phyloP scores from a whole-genome alignment of 495 filamentous ascomycete genomes.

The Aspergillus conjunctus region DNA sequence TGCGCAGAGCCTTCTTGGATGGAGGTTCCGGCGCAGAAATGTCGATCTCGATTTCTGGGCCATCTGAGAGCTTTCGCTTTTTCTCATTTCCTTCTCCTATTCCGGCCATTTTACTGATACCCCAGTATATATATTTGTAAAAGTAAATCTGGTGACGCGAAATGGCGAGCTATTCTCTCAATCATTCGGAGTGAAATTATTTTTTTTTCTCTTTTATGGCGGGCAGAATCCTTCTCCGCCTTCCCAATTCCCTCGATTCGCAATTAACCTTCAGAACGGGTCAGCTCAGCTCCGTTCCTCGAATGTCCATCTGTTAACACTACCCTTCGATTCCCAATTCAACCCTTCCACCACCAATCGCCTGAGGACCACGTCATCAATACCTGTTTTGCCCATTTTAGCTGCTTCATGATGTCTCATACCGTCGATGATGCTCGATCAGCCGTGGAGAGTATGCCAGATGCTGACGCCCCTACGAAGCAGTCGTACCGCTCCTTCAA shows the following conservation, averaged over 20 bases:
- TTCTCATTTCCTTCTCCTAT: slow-evolving; percentile 49
- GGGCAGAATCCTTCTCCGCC: slow-evolving; percentile 34
- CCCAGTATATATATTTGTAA: background rate
- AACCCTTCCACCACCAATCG: background rate
- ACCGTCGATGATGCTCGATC: slow-evolving; percentile 31
- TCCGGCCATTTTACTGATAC: slow-evolving; percentile 32
- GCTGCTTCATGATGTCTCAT: slow-evolving; percentile 32
- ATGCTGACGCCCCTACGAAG: slow-evolving; percentile 40
- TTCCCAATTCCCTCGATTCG: slow-evolving; percentile 11
- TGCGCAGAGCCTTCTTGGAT: slow-evolving; percentile 85
- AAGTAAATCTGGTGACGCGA: background rate
- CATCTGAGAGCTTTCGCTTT: slow-evolving; percentile 68
- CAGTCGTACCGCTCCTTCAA: slow-evolving; percentile 49
- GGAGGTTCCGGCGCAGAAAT: slow-evolving; percentile 83
- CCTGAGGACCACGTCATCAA: background rate
- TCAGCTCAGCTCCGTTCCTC: background rate
- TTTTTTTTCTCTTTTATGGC: slow-evolving; percentile 37
- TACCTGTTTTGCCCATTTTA: background rate
- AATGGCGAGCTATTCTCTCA: background rate
- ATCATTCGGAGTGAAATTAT: slow-evolving; percentile 8
- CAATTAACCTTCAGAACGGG: background rate
- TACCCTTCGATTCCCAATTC: background rate
- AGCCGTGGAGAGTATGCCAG: slow-evolving; percentile 34
- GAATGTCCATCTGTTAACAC: background rate
- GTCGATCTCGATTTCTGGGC: slow-evolving; percentile 82